A percentile compares a stretch with the other conserved stretches of the same genome.
Conservation (phyloP, 176 grass and related monocot species). For the Oryza nivara region DNA sequence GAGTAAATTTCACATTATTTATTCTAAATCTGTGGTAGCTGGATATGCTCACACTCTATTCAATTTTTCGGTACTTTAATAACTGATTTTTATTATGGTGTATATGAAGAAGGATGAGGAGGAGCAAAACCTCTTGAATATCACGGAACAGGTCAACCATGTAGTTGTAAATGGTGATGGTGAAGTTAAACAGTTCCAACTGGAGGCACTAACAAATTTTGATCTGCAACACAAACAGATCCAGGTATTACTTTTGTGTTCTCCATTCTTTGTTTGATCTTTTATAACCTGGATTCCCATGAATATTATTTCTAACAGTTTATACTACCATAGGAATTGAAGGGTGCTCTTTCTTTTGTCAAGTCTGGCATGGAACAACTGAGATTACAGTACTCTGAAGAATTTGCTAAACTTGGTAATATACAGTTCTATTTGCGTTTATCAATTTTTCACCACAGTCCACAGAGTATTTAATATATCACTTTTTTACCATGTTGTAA, state of each 20-base stretch:
- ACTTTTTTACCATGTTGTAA: constrained; percentile 1
- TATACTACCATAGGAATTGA: constrained; percentile 68
- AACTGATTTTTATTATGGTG: constrained; percentile 15
- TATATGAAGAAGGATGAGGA: constrained; percentile 36
- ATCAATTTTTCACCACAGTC: neutral
- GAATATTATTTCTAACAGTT: constrained; percentile 36
- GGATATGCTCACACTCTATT: neutral
- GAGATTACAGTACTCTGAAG: constrained; percentile 60
- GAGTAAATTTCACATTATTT: neutral
- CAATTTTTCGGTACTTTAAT: constrained; percentile 38
- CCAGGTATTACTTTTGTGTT: constrained; percentile 53
- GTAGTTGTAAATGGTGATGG: constrained; percentile 42
- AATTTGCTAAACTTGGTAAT: constrained; percentile 79
- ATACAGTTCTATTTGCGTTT: constrained; percentile 21
- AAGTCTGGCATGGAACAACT: constrained; percentile 77
- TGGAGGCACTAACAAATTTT: constrained; percentile 44
- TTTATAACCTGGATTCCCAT: constrained; percentile 10
- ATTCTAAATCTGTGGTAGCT: neutral
- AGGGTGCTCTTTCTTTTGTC: constrained; percentile 56
- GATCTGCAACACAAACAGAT: constrained; percentile 70
- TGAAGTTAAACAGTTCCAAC: constrained; percentile 43
- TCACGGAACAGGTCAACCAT: constrained; percentile 19
- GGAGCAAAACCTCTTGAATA: constrained; percentile 37
- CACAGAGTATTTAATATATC: neutral
- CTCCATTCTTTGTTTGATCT: constrained; percentile 13